phyloP scores from a whole-genome alignment of 2,329 filamentous ascomycete genomes.

The Penicillium polonicum region DNA sequence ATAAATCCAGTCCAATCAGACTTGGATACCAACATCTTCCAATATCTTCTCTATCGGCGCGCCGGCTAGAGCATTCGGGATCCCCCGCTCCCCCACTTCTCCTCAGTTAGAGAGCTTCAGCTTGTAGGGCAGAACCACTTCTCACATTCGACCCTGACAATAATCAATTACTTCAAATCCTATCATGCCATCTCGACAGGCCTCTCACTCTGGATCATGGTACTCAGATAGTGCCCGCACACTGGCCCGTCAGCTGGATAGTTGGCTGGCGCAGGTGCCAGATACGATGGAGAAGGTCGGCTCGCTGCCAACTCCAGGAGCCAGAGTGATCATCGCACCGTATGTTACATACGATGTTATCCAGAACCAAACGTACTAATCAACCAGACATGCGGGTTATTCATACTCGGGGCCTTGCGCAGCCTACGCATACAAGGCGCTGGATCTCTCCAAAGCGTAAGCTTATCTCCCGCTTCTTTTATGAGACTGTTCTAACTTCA shows the following conservation, averaged over 20 bases:
- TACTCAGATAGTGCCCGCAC: slow-evolving; percentile 63
- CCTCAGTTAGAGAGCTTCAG: slow-evolving; percentile 13
- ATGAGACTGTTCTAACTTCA: slow-evolving; percentile 4
- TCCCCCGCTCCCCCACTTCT: slow-evolving; percentile 32
- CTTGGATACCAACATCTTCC: background rate
- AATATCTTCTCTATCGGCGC: background rate
- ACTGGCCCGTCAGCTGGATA: slow-evolving; percentile 70
- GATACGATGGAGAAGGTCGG: slow-evolving; percentile 61
- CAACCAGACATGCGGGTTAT: slow-evolving; percentile 83
- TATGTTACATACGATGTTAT: slow-evolving; percentile 51
- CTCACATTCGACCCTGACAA: background rate
- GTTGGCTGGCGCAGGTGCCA: slow-evolving; percentile 72
- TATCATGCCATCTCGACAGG: slow-evolving; percentile 49
- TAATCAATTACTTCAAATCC: background rate
- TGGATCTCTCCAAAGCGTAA: slow-evolving; percentile 75
- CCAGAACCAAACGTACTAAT: slow-evolving; percentile 12
- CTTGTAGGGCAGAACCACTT: slow-evolving; percentile 4
- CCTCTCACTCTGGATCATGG: slow-evolving; percentile 84
- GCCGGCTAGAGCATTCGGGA: background rate
- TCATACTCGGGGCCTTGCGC: slow-evolving; percentile 86
- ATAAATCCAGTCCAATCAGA: background rate
- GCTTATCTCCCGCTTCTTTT: slow-evolving; percentile 24
- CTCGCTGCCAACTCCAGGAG: slow-evolving; percentile 67
- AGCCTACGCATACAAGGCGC: slow-evolving; percentile 88
- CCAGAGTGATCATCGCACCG: slow-evolving; percentile 89